Percentiles rank a stretch among this genome's conserved stretches.
phyloP scores from a whole-genome alignment of 495 filamentous ascomycete genomes.

The Neurospora terricola region DNA sequence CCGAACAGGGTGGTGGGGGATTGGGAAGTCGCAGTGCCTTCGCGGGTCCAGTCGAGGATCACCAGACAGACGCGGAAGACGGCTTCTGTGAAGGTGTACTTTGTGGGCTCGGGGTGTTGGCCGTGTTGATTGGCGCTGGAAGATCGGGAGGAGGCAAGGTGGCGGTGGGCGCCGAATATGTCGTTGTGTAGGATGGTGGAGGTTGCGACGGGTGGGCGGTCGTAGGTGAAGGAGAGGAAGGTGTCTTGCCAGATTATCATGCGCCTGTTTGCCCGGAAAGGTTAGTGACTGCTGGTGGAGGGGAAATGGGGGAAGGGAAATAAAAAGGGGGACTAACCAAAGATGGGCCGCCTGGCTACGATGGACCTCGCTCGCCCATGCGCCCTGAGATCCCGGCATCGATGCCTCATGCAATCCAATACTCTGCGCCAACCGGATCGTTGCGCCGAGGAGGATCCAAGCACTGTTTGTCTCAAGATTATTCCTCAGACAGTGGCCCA shows the following conservation, averaged over 20 bases:
- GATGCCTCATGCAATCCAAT: background rate
- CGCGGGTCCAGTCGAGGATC: background rate
- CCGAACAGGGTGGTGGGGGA: background rate
- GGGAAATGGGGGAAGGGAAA: too few species aligned
- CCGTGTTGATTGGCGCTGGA: background rate
- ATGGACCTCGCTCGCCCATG: background rate
- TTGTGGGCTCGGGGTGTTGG: background rate
- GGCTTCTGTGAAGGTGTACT: background rate
- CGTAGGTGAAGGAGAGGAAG: constrained; percentile 1
- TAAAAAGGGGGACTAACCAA: background rate
- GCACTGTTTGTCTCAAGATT: background rate
- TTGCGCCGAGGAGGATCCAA: background rate
- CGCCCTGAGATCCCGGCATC: background rate
- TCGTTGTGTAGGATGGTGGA: background rate
- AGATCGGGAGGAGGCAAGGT: background rate
- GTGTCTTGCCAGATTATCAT: constrained; percentile 1
- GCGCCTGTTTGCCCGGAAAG: background rate
- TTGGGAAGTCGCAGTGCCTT: background rate
- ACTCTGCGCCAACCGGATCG: background rate
- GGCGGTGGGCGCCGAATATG: background rate
- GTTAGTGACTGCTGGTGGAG: too few species aligned
- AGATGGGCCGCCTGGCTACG: background rate
- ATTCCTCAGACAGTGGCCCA: background rate
- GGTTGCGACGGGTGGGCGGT: background rate
- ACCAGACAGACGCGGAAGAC: background rate